Conservation (phyloP, 2,329 filamentous ascomycete genomes). For the Didymella exigua region DNA sequence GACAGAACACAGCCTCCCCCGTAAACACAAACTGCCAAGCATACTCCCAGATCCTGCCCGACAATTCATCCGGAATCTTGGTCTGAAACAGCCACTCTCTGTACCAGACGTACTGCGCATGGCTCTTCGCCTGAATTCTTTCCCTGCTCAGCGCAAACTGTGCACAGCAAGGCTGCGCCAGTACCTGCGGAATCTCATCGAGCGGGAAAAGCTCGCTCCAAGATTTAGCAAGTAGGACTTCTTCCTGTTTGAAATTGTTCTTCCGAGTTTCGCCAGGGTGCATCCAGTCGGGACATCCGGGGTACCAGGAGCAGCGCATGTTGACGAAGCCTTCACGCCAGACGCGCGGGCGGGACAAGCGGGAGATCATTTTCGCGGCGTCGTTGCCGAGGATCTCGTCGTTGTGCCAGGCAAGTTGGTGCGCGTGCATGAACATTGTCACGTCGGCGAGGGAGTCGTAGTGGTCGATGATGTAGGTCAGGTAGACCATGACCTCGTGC, state of each 20-base stretch:
- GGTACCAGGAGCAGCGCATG: constrained; percentile 60
- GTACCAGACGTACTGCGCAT: constrained; percentile 61
- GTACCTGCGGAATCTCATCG: constrained; percentile 54
- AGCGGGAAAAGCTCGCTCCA: constrained; percentile 57
- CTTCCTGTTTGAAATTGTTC: constrained; percentile 51
- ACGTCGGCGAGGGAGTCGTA: constrained; percentile 65
- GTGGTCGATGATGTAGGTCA: constrained; percentile 66
- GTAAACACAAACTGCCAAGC: constrained; percentile 69
- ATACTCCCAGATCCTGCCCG: constrained; percentile 67
- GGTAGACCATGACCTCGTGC: constrained; percentile 67
- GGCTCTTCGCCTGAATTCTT: constrained; percentile 60
- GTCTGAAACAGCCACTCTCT: constrained; percentile 67
- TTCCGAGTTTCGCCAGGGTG: constrained; percentile 52
- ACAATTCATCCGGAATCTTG: constrained; percentile 60
- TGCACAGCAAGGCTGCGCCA: constrained; percentile 67
- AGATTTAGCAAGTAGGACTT: constrained; percentile 51
- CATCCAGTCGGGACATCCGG: constrained; percentile 62
- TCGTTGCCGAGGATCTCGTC: constrained; percentile 57
- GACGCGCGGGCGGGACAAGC: constrained; percentile 54
- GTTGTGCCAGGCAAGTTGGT: constrained; percentile 65
- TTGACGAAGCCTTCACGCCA: constrained; percentile 60
- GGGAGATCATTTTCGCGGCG: constrained; percentile 52
- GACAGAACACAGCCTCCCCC: constrained; percentile 55
- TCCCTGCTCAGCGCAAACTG: constrained; percentile 67
- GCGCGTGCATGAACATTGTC: constrained; percentile 66